Evolutionary conservation across 2,329 filamentous ascomycete species (phyloP), one percentile per base, ranked within the genome.

Genomic region (Diaporthe sp.): DNA sequence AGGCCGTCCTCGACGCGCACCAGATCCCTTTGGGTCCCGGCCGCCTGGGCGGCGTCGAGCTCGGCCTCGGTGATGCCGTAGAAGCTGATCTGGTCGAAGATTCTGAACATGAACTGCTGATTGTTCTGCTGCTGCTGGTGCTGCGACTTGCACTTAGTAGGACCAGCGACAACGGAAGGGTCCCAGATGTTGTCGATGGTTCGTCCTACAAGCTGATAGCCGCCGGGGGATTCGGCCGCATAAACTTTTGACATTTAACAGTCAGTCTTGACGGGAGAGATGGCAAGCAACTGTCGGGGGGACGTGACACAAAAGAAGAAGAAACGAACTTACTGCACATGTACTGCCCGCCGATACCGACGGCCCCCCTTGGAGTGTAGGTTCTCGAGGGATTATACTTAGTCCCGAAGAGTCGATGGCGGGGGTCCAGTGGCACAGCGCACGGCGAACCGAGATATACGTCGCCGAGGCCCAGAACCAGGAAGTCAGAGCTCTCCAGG

Each of bases 401-500:
- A 17, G 68, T 8, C 13, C 68, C 68, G 7, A 71, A 57, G 10
- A 71, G 49, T 6, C 68, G 49, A 10, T 58, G 68, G 6, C 68
- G 68, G 15, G 68, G 68, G 51, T 71, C 68, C 1, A 71, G 68
- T 28, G 68, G 68, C 22, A 71, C 49, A 34, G 68, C 68, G 19
- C 68, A 71, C 10, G 68, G 68, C 39, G 68, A 71, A 13, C 68
- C 68, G 8, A 71, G 68, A 7, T 55, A 71, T 3, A 71, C 68
- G 31, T 71, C 68, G 22, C 68, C 68, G n/a, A 71, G 68, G n/a
- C 68, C 68, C 4, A 71, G 31, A 9, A 71, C 68, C 13, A 71
- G 49, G 13, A 71, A 71, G 6, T 17, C 12, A 0, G 61, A 67
- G 19, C 19, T 34, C 44, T 49, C 61, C 10, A 67, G 42, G 5